Conservation (phyloP, 805 yeast species). For the Lachancea thermotolerans region DNA sequence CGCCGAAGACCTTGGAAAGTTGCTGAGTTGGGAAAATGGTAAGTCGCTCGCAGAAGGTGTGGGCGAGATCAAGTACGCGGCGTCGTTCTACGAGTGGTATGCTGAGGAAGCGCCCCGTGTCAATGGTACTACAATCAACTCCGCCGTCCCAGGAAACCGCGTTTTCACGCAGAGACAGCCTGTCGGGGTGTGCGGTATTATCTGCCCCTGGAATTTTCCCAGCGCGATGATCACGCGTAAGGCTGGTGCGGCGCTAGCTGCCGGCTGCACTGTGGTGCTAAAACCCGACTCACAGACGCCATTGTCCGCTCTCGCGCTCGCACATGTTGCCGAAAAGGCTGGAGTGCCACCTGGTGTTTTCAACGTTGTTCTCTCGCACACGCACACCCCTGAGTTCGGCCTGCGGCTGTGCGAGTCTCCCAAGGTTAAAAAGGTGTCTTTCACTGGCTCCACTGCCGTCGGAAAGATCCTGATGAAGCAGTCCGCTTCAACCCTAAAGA, state of each 20-base stretch:
- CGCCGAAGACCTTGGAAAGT: constrained; percentile 48
- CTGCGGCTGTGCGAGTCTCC: constrained; percentile 43
- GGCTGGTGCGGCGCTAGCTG: constrained; percentile 60
- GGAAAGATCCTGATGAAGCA: constrained; percentile 56
- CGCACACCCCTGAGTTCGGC: constrained; percentile 48
- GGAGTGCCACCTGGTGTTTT: constrained; percentile 55
- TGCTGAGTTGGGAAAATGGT: constrained; percentile 56
- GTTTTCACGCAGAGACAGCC: constrained; percentile 52
- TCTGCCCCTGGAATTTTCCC: constrained; percentile 66
- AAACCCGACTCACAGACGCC: constrained; percentile 63
- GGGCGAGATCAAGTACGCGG: constrained; percentile 54
- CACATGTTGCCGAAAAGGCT: constrained; percentile 47
- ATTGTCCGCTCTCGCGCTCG: constrained; percentile 51
- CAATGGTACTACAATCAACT: constrained; percentile 53
- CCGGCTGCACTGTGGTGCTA: constrained; percentile 53
- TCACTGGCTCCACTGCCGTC: constrained; percentile 59
- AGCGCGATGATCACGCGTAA: constrained; percentile 61
- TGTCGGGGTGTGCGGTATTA: constrained; percentile 56
- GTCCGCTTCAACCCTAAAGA: constrained; percentile 50
- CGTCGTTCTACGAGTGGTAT: constrained; percentile 84
- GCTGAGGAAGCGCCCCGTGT: constrained; percentile 56
- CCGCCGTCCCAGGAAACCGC: constrained; percentile 44
- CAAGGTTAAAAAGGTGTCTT: constrained; percentile 48
- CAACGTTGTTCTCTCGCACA: constrained; percentile 45
- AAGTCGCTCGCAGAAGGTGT: constrained; percentile 47